phyloP scores from a whole-genome alignment of 1,284 basidiomycete species.

The Stereum hirsutum region DNA sequence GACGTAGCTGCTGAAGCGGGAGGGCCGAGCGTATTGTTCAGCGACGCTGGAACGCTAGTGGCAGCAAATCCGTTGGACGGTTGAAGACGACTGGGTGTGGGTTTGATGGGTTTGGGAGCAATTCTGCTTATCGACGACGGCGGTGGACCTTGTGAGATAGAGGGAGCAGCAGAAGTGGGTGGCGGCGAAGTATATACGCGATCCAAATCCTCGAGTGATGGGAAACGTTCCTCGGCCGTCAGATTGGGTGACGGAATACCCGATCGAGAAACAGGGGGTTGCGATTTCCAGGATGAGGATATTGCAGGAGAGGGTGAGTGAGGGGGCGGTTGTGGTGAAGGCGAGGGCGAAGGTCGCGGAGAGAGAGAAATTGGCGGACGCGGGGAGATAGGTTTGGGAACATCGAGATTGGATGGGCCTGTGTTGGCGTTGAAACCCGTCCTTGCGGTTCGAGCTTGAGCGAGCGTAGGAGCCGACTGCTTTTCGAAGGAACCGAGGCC shows the following conservation, averaged over 20 bases:
- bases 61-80: constrained; percentile 2
- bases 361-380: constrained; percentile 30
- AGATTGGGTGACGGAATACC: constrained; percentile 26
- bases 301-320: constrained; percentile 15
- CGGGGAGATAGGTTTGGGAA: constrained; percentile 14
- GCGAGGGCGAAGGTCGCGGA: constrained; percentile 34
- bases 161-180: constrained; percentile 1
- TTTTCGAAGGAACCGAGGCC: constrained; percentile 49
- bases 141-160: neutral
- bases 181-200: constrained; percentile 35
- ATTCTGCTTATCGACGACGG: neutral
- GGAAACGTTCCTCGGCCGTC: constrained; percentile 60
- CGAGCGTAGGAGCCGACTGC: constrained; percentile 53
- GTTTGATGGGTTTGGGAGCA: neutral
- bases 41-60: neutral
- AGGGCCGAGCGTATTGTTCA: constrained; percentile 5
- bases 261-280: constrained; percentile 13
- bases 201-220: constrained; percentile 71
- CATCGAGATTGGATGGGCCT: constrained; percentile 7
- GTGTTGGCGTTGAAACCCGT: constrained; percentile 45
- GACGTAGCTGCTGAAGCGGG: constrained; percentile 3
- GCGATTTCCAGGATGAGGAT: constrained; percentile 12
- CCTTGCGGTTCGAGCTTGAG: constrained; percentile 62
- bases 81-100: too few relatives aligned
- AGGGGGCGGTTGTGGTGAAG: constrained; percentile 18